phyloP scores from a whole-genome alignment of 1,139 yeast genomes.

The Kluyveromyces sp. region DNA sequence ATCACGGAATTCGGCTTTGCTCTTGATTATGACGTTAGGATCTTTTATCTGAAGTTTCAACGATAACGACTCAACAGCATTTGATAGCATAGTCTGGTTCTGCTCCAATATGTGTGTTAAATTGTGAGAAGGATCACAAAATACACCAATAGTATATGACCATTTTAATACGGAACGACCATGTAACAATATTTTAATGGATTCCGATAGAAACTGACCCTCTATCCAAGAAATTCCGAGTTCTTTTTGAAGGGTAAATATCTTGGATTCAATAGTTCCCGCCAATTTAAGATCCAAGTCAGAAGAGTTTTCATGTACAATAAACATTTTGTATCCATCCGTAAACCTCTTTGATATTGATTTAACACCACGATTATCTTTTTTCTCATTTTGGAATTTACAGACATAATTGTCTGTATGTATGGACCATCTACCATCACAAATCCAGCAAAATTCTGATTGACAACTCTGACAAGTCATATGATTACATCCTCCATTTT shows the following conservation, averaged over 20 bases:
- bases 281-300: slow-evolving; percentile 63
- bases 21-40: slow-evolving; percentile 41
- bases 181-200: slow-evolving; percentile 53
- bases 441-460: slow-evolving; percentile 90
- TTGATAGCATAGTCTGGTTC: slow-evolving; percentile 62
- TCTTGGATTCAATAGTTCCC: slow-evolving; percentile 52
- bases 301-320: slow-evolving; percentile 73
- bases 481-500: slow-evolving; percentile 94
- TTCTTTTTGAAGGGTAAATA: slow-evolving; percentile 56
- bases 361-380: slow-evolving; percentile 33
- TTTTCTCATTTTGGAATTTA: slow-evolving; percentile 48
- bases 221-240: slow-evolving; percentile 80
- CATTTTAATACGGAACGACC: slow-evolving; percentile 80
- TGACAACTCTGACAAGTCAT: slow-evolving; percentile 80
- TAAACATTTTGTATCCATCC: slow-evolving; percentile 68
- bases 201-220: slow-evolving; percentile 72
- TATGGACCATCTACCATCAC: slow-evolving; percentile 67
- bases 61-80: slow-evolving; percentile 74
- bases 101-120: slow-evolving; percentile 59
- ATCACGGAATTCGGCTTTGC: slow-evolving; percentile 45
- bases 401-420: slow-evolving; percentile 49
- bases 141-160: slow-evolving; percentile 82
- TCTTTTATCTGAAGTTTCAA: slow-evolving; percentile 58
- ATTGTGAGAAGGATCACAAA: slow-evolving; percentile 42
- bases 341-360: slow-evolving; percentile 56